Conservation (phyloP, 2,329 filamentous ascomycete species). For the Xylaria sp. region DNA sequence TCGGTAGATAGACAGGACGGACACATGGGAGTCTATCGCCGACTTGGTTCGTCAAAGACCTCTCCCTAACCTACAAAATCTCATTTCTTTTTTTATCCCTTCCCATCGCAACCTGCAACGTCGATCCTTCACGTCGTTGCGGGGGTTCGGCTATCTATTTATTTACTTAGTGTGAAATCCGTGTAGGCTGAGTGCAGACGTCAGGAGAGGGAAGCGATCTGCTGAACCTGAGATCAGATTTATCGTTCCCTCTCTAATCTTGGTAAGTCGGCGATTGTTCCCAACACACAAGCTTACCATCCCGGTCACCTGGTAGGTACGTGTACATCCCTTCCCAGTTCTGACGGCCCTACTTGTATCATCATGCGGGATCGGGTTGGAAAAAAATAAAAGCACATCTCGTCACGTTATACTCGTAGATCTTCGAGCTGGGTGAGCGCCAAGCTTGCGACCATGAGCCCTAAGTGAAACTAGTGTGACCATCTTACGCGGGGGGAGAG, state of each 20-base stretch:
- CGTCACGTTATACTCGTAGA: neutral
- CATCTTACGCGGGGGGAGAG: neutral
- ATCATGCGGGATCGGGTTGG: no score
- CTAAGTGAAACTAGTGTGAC: neutral
- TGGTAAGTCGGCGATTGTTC: no score
- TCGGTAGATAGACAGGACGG: no score
- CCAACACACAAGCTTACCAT: no score
- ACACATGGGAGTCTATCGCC: no score
- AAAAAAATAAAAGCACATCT: no score
- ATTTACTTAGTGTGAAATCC: neutral
- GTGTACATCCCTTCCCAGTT: no score
- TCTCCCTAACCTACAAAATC: no score
- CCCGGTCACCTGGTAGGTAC: no score
- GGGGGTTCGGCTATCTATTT: constrained; percentile 7
- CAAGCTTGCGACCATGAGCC: constrained; percentile 4
- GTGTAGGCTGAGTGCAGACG: neutral
- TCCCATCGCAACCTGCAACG: constrained; percentile 1
- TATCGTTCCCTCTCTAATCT: no score
- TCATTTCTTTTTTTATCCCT: neutral
- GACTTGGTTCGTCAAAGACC: no score
- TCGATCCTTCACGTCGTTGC: constrained; percentile 11
- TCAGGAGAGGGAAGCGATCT: neutral
- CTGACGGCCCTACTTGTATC: no score
- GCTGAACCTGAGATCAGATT: neutral
- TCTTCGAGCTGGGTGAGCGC: neutral